Evolutionary conservation across 345 rosid species (phyloP).

Genomic region (Ceriops tagal): DNA sequence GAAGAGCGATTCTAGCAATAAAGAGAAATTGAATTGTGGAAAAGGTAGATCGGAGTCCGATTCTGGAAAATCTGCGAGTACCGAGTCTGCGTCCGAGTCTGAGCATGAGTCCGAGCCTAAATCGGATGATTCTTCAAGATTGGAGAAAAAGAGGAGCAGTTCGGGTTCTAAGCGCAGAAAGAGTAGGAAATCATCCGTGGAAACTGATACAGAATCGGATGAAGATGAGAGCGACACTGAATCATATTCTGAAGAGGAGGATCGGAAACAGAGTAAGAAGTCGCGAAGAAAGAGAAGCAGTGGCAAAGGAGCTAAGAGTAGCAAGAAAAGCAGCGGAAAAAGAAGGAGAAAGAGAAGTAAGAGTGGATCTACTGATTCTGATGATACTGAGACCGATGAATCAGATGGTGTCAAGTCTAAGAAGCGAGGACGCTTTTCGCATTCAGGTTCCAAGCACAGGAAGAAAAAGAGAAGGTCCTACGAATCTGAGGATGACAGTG

Average conservation of each 20-base stretch:
- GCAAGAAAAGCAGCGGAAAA: constrained; percentile 23
- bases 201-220: constrained; percentile 41
- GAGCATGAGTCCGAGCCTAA: constrained; percentile 33
- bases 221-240: constrained; percentile 45
- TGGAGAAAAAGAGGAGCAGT: constrained; percentile 36
- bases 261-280: constrained; percentile 32
- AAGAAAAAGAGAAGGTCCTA: constrained; percentile 40
- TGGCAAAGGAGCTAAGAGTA: constrained; percentile 27
- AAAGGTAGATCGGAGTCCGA: constrained; percentile 31
- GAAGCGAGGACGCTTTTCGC: constrained; percentile 33
- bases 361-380: constrained; percentile 21
- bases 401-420: constrained; percentile 36
- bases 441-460: constrained; percentile 27
- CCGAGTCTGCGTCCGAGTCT: constrained; percentile 27
- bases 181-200: constrained; percentile 17
- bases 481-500: constrained; percentile 35
- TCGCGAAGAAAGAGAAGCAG: constrained; percentile 30
- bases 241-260: constrained; percentile 37
- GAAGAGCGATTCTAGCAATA: constrained; percentile 31
- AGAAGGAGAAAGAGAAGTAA: constrained; percentile 20
- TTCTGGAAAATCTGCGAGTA: constrained; percentile 35
- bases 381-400: constrained; percentile 22
- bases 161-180: constrained; percentile 28
- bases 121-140: constrained; percentile 28
- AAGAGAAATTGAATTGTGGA: constrained; percentile 29